Evolutionary conservation across 371 early-diverging fungal genomes (phyloP), one percentile per base, ranked within the genome.

Genomic region (Mortierella sp.): DNA sequence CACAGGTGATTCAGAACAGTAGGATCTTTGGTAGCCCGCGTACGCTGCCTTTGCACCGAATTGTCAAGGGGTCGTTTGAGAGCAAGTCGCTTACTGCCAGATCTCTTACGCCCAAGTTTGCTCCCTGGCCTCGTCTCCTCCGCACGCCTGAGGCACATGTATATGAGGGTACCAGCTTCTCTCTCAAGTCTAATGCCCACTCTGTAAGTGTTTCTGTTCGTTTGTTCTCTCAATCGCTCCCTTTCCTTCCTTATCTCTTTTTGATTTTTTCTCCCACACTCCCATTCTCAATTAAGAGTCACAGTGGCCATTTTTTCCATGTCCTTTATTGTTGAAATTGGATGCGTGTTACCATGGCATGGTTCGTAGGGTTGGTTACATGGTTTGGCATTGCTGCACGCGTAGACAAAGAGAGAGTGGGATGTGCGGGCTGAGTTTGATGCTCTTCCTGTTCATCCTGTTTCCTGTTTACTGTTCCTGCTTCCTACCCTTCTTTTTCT

Each of bases 111-210:
- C 78, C 83, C 29, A 84, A 83, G 48, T 60, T 85, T 48, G 80
- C 79, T n/a, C 72, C 76, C 44, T 68, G 51, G n/a, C 55, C 83
- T 10, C 44, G 29, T 32, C 18, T 11, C 43, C 79, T 76, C 74
- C 80, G 88, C 58, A 80, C 76, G 5, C 78, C 77, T 35, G 88
- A 88, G n/a, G 79, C 86, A 35, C 81, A 84, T 48, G 75, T 38
- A 2, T 35, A 63, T n/a, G 88, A 88, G 71, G 73, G 88, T 48
- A 82, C 89, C 65, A 85, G 86, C 41, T 89, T 87, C 83, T 88
- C 89, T 21, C 90, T 92, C 43, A 89, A 89, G 76, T 90, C 95
- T 6, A 94, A 93, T 75, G 90, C 94, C 14, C 87, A 88, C 68
- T 92, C 93, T 48, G 92, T 93, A 90, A 89, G 83, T 60, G 46